Percentiles rank a stretch among this genome's conserved stretches.
Conservation (phyloP, 2,329 filamentous ascomycete species). For the Ophiostoma triangulosporum region DNA sequence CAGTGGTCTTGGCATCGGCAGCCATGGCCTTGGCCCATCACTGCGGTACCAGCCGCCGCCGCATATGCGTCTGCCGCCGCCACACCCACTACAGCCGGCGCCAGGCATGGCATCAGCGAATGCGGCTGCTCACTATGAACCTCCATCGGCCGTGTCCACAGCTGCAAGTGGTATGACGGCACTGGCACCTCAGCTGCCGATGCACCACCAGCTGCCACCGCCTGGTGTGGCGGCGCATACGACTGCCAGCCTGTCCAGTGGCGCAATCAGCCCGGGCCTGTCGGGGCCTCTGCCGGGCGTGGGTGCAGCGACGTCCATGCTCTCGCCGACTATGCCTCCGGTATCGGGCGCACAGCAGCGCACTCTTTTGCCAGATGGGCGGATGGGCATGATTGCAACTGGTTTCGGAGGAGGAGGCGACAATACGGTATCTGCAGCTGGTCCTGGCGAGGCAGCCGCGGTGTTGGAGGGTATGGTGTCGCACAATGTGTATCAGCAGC, state of each 20-base stretch:
- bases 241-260: neutral
- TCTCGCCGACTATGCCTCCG: neutral
- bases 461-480: conserved; percentile 2
- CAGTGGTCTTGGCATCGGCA: neutral
- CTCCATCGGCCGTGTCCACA: neutral
- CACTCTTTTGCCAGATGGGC: neutral
- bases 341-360: neutral
- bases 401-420: neutral
- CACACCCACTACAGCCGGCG: neutral
- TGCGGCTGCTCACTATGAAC: neutral
- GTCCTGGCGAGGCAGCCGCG: neutral
- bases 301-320: neutral
- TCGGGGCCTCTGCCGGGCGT: neutral
- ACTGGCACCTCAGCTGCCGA: neutral
- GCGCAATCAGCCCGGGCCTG: neutral
- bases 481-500: neutral
- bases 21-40: conserved; percentile 8
- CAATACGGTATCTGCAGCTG: neutral
- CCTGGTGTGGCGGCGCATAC: neutral
- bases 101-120: neutral
- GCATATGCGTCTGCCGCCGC: conserved; percentile 10
- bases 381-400: neutral
- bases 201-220: neutral
- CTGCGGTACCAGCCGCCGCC: neutral
- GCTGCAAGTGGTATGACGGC: neutral